Evolutionary conservation across 2,329 filamentous ascomycete genomes (phyloP), one percentile per base, ranked within the genome.

Genomic region (Penicillium digitatum): DNA sequence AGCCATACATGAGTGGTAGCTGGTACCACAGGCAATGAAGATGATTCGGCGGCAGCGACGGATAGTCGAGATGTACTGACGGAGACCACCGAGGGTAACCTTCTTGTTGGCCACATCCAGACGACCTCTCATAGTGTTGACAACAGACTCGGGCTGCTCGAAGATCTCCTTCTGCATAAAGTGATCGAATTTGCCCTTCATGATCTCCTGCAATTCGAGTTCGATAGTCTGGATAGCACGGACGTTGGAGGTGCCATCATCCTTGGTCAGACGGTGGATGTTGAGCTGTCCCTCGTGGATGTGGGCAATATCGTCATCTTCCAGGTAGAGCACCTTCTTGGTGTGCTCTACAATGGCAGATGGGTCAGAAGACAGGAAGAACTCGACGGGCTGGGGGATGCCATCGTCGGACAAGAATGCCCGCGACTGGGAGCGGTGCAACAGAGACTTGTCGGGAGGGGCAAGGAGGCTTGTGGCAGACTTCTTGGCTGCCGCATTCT

Each of bases 131-230:
- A 99, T 99, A 65, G 94, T 96, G 84, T 99, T 99, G 81, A 99
- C 87, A 59, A 99, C 90, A 14, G 94, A 99, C 79, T 99, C 94
- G 71, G 94, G 94, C 82, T 99, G 94, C 83, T 99, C 94, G 76
- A 99, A 99, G 71, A 99, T 99, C 77, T 99, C 94, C 86, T 99
- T 99, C 77, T 99, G 94, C 94, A 99, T 99, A 83, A 96, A 99
- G 81, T 99, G 94, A 76, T 99, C 94, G 78, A 97, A 99, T 75
- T 94, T 95, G 77, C 94, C 94, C 87, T 99, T 99, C 94, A 99
- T 99, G 78, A 99, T 99, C 82, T 99, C 92, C 81, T 99, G 94
- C 62, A 99, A 87, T 82, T 99, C 91, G 48, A 99, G 89, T 82
- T 99, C 94, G 54, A 99, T 85, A 53, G 94, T 99, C 83, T 99